Evolutionary conservation across 768 basidiomycete genomes (phyloP).

Genomic region (Macrolepiota fuliginosa): DNA sequence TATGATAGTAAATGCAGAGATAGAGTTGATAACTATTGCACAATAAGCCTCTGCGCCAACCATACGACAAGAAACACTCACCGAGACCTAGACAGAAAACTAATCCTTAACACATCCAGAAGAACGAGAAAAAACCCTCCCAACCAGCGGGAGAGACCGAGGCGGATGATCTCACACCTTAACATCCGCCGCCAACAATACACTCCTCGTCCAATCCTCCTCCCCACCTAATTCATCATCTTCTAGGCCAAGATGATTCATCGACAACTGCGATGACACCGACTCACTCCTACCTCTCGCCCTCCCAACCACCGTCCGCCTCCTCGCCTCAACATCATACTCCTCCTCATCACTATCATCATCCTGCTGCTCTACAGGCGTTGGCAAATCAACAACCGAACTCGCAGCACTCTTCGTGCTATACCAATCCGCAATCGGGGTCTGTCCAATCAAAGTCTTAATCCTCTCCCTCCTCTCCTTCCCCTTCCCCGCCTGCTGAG

Average conservation of each 20-base stretch:
- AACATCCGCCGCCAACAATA: constrained; percentile 63
- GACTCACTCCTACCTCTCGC: constrained; percentile 23
- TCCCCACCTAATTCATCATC: constrained; percentile 43
- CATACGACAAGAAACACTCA: not conserved
- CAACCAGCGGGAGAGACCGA: not conserved
- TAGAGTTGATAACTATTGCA: not conserved
- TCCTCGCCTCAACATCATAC: constrained; percentile 8
- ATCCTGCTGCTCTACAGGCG: not conserved
- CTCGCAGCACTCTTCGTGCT: constrained; percentile 22
- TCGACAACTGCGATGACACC: constrained; percentile 31
- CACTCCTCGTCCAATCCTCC: constrained; percentile 75
- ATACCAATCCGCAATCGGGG: constrained; percentile 37
- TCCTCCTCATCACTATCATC: not conserved
- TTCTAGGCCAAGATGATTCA: constrained; percentile 46
- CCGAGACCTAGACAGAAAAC: not conserved
- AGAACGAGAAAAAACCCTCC: not conserved
- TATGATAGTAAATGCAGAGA: constrained; percentile 3
- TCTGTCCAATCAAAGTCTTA: constrained; percentile 21
- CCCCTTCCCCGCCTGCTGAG: not conserved
- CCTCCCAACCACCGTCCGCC: constrained; percentile 13
- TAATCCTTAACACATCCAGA: not conserved
- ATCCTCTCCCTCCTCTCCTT: constrained; percentile 17
- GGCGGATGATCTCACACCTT: not conserved
- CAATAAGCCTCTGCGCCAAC: not conserved
- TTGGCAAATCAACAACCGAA: constrained; percentile 18